Base-by-base conservation (phyloP, 202 grass and related monocot species). In the Bolboschoenoplectus hybrid region DNA sequence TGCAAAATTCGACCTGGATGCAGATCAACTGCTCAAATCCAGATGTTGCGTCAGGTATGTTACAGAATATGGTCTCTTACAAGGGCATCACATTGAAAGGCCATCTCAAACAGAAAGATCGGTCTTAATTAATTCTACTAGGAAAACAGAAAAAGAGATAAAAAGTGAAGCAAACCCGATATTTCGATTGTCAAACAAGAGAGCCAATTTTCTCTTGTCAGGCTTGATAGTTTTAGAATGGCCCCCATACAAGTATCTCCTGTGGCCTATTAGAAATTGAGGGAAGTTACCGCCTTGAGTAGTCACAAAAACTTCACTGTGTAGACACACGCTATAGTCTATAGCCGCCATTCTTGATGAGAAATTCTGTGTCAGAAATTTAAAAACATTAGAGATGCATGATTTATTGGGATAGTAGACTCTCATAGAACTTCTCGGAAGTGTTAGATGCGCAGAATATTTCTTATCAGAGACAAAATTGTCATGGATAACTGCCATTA, bases 271-370 rank as follows among this genome's bases (percentile, higher is more conserved):
- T 80, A 97, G 87, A 56, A 99, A 97, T 81, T 99, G 93, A 46
- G 97, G 93, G 71, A 99, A 99, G 89, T 97, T 99, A 74, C 97
- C 93, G 20, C 97, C 97, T 94, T 99, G 97, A 10, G 93, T 97
- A 65, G 97, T 97, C 74, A 97, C 90, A 20, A 99, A 99, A 81
- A 97, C 93, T 84, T 99, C 91, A 6, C 97, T 94, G 74, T 91
- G 89, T 49, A 92, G 88, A 84, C 97, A 97, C 3, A 99, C 89
- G 50, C 82, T 94, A 88, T 97, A 99, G 81, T 99, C 97, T 78
- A 97, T 90, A 85, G 97, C 93, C 16, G 97, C 97, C 92, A 99
- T 92, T 85, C 93, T 92, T 39, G 97, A 99, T 43, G 97, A 99
- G 88, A 94, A 97, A 87, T 94, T 94, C 94, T 97, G 92, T 12